A percentile compares a stretch with the other conserved stretches of the same genome.
phyloP scores from a whole-genome alignment of 139 green algal genomes.

The Coelastrella sp. region DNA sequence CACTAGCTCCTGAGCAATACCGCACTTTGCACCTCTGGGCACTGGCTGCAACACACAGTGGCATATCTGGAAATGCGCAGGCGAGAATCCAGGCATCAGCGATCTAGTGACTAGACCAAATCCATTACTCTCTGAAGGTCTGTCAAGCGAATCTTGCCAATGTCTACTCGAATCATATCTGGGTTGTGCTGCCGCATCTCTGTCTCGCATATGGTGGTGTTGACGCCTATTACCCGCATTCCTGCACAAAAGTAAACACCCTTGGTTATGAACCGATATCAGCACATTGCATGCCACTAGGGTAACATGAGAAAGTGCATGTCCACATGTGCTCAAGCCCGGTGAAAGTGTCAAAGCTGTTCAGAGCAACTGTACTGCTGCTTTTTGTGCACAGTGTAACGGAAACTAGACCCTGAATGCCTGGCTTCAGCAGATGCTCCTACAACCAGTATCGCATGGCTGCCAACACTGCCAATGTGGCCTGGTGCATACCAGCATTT shows the following conservation, averaged over 20 bases:
- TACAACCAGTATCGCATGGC: background rate
- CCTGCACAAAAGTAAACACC: slow-evolving; percentile 44
- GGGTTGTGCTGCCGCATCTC: slow-evolving; percentile 59
- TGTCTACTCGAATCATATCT: slow-evolving; percentile 59
- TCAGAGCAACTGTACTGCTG: too few relatives aligned
- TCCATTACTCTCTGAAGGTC: background rate
- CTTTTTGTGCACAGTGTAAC: background rate
- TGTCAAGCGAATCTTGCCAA: slow-evolving; percentile 60
- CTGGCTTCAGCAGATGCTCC: too few relatives aligned
- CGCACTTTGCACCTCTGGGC: too few relatives aligned
- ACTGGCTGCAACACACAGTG: too few relatives aligned
- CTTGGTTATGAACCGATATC: background rate
- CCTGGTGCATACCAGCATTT: slow-evolving; percentile 52
- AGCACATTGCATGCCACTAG: background rate
- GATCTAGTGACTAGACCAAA: too few relatives aligned
- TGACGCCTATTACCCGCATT: slow-evolving; percentile 78
- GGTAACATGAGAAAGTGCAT: too few relatives aligned
- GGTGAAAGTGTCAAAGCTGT: background rate
- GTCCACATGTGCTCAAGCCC: background rate
- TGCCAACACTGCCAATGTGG: background rate
- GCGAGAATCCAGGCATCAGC: too few relatives aligned
- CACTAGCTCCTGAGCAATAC: too few relatives aligned
- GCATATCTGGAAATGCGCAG: too few relatives aligned
- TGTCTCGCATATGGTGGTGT: slow-evolving; percentile 63
- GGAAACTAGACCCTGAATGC: background rate